These are phyloP conservation scores for Moricandia arvensis DNA, from an alignment of 345 rosid genomes.

Conservation along the genomic window DNA sequence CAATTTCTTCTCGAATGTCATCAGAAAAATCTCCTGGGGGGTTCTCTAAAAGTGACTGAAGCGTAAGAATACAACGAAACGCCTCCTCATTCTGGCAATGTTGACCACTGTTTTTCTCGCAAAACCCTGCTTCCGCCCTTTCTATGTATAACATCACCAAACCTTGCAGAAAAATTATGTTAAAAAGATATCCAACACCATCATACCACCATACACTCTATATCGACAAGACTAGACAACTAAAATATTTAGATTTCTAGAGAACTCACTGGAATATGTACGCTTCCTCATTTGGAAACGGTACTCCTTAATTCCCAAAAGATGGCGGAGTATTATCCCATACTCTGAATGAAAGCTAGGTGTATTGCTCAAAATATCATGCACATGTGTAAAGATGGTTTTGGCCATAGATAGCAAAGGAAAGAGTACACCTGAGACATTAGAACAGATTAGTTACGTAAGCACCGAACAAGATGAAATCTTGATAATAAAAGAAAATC, in stretches of 20 bases:
- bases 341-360: conserved; percentile 87
- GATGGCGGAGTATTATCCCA: conserved; percentile 73
- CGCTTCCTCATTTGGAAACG: conserved; percentile 75
- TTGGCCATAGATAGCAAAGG: conserved; percentile 62
- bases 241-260: conserved; percentile 4
- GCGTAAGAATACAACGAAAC: conserved; percentile 61
- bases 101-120: conserved; percentile 48
- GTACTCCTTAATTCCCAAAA: conserved; percentile 63
- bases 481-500: conserved; percentile 11
- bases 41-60: conserved; percentile 80
- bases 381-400: conserved; percentile 49
- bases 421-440: conserved; percentile 51
- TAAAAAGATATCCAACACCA: conserved; percentile 13
- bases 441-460: conserved; percentile 12
- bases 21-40: conserved; percentile 86
- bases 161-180: conserved; percentile 46
- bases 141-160: conserved; percentile 65
- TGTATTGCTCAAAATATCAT: conserved; percentile 65
- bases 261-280: conserved; percentile 63
- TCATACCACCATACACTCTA: conserved; percentile 9
- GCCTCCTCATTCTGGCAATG: conserved; percentile 70
- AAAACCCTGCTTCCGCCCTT: conserved; percentile 59
- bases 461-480: conserved; percentile 8
- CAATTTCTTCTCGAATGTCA: conserved; percentile 60
- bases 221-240: conserved; percentile 10